Conservation (phyloP, 306 rosid species). For the Abrus precatorius region DNA sequence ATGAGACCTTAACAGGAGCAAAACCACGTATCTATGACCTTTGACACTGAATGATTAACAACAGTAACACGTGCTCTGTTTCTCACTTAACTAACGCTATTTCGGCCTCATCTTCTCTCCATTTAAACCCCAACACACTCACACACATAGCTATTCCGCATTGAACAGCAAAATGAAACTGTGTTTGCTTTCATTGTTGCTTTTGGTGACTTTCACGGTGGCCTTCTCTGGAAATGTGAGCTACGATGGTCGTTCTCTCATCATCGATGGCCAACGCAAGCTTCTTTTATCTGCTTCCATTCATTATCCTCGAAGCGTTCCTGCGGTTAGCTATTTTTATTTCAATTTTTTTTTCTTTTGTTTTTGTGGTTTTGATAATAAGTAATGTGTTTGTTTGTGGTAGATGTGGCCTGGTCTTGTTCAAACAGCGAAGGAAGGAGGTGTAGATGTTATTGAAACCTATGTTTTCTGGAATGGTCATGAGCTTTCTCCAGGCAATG, state of each 20-base stretch:
- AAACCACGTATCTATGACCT: neutral
- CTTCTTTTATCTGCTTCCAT: constrained; percentile 93
- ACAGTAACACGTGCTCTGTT: constrained; percentile 40
- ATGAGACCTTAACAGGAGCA: neutral
- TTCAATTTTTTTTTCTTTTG: neutral
- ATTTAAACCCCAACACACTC: constrained; percentile 22
- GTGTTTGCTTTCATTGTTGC: neutral
- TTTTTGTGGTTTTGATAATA: constrained; percentile 6
- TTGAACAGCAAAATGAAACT: constrained; percentile 41
- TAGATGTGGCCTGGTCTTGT: constrained; percentile 96
- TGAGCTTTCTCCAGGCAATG: constrained; percentile 89
- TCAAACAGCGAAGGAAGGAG: constrained; percentile 91
- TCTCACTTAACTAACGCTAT: neutral
- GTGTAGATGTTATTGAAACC: constrained; percentile 84
- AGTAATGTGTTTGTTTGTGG: constrained; percentile 30
- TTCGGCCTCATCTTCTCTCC: neutral
- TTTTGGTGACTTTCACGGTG: constrained; percentile 37
- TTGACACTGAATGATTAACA: neutral
- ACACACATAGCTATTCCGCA: neutral
- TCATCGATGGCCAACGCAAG: constrained; percentile 77
- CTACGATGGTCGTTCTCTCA: constrained; percentile 84
- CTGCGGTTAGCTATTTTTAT: constrained; percentile 60
- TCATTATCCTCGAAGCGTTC: constrained; percentile 97
- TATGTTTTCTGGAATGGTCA: constrained; percentile 98
- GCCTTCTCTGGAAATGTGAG: constrained; percentile 63